Base-by-base conservation (phyloP, 495 filamentous ascomycete species). In the Bryoglossum gracile region DNA sequence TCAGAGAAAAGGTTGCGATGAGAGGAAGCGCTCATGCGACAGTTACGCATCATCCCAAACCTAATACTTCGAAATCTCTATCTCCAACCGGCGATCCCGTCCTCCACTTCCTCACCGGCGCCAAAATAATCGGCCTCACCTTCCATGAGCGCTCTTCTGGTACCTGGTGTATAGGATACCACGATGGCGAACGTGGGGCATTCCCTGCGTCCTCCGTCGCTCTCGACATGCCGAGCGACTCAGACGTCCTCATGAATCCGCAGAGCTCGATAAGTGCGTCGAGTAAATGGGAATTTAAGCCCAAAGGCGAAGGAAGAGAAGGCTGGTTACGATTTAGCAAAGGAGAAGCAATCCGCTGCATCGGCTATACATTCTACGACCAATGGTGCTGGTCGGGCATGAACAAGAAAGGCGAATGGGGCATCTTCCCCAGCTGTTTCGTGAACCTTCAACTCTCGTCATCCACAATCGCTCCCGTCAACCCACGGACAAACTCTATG, bases 371-470 rank as follows among this genome's bases (percentile, higher is more conserved):
- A 40, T 50, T 43, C 34, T 41, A 34, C 8, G 46, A 72, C 37
- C 66, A 70, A 30, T 74, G 71, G 71, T 71, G 68, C 42, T 74
- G 68, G 68, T 64, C 52, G 6, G 71, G 69, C 3, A 65, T 56
- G 34, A 71, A 66, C 35, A 64, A 57, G 30, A 70, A 71, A 33
- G 67, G 69, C 1, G 65, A 67, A 46, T 62, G 56, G 40, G 71
- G 71, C 0, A 49, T 70, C 4, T 73, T 72, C 50, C 70, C 68
- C 32, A 50, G 64, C 43, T 9, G 48, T 0, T 61, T 61, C 45
- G 55, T 61, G 9, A 44, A 32, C 24, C 37, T 53, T 17, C 30
- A 6, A 13, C n/a, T n/a, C n/a, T n/a, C n/a, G n/a, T n/a, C n/a
- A n/a, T n/a, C n/a, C n/a, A n/a, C n/a, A n/a, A n/a, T n/a, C n/a